phyloP scores from a whole-genome alignment of 176 grass and related monocot genomes.

The Musa schizocarpa region DNA sequence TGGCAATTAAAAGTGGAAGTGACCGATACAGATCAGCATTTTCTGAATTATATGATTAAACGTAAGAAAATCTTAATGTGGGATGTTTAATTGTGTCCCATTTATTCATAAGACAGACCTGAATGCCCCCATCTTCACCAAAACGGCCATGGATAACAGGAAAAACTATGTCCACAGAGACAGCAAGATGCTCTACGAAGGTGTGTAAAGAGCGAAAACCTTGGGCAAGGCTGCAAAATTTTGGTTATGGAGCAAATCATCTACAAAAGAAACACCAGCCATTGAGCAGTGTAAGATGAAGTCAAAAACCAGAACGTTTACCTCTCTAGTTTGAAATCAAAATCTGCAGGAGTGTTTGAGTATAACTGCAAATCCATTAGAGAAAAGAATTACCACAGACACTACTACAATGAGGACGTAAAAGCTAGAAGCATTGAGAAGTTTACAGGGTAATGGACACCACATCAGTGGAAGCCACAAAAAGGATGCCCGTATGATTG shows the following conservation, averaged over 20 bases:
- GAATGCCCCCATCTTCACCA: constrained; percentile 93
- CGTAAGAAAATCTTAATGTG: background rate
- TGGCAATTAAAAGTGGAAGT: background rate
- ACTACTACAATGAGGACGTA: background rate
- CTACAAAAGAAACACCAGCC: background rate
- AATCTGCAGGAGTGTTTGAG: constrained; percentile 87
- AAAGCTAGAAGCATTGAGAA: background rate
- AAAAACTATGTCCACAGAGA: constrained; percentile 68
- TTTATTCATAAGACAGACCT: constrained; percentile 36
- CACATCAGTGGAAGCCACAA: background rate
- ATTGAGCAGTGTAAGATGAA: background rate
- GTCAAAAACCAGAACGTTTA: constrained; percentile 10
- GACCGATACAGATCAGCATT: background rate
- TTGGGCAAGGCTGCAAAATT: constrained; percentile 64
- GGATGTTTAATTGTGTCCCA: background rate
- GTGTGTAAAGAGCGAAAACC: constrained; percentile 54
- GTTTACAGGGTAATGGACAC: background rate
- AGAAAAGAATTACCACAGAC: constrained; percentile 15
- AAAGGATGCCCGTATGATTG: background rate
- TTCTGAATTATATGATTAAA: background rate
- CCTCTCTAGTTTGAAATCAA: constrained; percentile 97
- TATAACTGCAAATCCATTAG: constrained; percentile 41
- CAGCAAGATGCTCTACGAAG: constrained; percentile 68
- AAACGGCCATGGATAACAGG: constrained; percentile 89
- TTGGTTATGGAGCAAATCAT: background rate